phyloP scores from a whole-genome alignment of 2,329 filamentous ascomycete species.

The Ceratocystis cacaofunesta region DNA sequence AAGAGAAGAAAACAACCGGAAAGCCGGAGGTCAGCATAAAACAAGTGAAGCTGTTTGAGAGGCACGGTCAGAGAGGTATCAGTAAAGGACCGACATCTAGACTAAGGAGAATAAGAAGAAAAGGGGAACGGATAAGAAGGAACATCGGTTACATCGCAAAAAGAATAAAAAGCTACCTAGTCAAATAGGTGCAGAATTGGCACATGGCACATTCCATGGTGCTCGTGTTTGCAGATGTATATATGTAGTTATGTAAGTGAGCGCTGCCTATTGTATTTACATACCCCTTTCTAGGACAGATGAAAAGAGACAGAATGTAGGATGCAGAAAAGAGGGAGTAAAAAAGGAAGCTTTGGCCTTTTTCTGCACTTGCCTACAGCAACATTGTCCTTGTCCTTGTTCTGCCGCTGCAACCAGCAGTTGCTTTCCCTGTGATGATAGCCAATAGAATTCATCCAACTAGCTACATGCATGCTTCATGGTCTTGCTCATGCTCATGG shows the following conservation, averaged over 20 bases:
- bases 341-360: constrained; percentile 1
- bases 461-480: not conserved
- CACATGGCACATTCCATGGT: not conserved
- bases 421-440: not conserved
- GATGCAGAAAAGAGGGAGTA: not conserved
- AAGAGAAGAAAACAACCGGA: not conserved
- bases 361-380: not conserved
- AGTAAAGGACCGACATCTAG: not conserved
- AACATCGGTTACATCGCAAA: not conserved
- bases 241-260: not conserved
- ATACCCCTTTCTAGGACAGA: not conserved
- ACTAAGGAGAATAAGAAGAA: too few relatives aligned
- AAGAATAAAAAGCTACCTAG: not conserved
- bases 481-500: not conserved
- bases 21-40: not conserved
- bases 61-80: not conserved
- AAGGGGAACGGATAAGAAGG: too few relatives aligned
- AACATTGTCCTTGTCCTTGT: too few relatives aligned
- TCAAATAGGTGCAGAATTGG: not conserved
- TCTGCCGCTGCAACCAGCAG: not conserved
- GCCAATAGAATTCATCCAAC: not conserved
- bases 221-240: not conserved
- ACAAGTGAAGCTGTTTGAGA: not conserved
- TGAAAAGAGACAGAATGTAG: not conserved
- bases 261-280: not conserved